Percentiles rank a stretch among this genome's conserved stretches.
Conservation (phyloP, 2,329 filamentous ascomycete genomes). For the Aspergillaceae sp. region DNA sequence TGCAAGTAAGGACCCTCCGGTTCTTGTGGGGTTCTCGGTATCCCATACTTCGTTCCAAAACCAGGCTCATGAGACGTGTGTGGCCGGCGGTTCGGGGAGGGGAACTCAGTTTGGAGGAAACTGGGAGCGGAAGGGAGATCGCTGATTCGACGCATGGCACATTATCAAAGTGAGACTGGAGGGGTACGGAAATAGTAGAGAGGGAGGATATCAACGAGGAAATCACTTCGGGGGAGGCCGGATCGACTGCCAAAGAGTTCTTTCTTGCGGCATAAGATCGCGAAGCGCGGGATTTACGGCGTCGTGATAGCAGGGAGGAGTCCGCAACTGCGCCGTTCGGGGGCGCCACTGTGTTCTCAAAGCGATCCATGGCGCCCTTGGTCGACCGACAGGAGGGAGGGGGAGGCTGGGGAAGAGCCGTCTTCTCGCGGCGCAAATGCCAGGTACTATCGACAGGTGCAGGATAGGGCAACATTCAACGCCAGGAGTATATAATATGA, state of each 20-base stretch:
- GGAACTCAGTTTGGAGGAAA: constrained; percentile 17
- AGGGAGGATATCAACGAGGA: constrained; percentile 55
- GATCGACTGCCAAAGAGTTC: constrained; percentile 27
- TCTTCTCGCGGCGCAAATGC: constrained; percentile 6
- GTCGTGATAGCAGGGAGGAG: constrained; percentile 29
- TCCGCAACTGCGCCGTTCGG: constrained; percentile 19
- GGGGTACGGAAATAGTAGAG: constrained; percentile 53
- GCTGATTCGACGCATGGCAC: constrained; percentile 38
- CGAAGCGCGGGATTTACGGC: constrained; percentile 38
- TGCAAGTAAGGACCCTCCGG: constrained; percentile 43
- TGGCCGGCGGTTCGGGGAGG: constrained; percentile 18
- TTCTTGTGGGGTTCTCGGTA: constrained; percentile 49
- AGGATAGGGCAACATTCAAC: constrained; percentile 12
- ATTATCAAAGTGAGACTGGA: constrained; percentile 61
- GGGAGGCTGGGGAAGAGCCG: background rate
- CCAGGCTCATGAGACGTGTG: constrained; percentile 23
- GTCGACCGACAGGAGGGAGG: constrained; percentile 11
- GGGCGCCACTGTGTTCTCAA: constrained; percentile 15
- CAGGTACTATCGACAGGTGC: constrained; percentile 10
- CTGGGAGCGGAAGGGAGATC: constrained; percentile 28
- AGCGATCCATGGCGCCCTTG: constrained; percentile 21
- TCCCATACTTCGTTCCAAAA: constrained; percentile 67
- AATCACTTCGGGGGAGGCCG: constrained; percentile 44
- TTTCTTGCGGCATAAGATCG: constrained; percentile 19
- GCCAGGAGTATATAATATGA: background rate